phyloP scores from a whole-genome alignment of 805 yeast genomes.

The Yarrowia keelungensis region DNA sequence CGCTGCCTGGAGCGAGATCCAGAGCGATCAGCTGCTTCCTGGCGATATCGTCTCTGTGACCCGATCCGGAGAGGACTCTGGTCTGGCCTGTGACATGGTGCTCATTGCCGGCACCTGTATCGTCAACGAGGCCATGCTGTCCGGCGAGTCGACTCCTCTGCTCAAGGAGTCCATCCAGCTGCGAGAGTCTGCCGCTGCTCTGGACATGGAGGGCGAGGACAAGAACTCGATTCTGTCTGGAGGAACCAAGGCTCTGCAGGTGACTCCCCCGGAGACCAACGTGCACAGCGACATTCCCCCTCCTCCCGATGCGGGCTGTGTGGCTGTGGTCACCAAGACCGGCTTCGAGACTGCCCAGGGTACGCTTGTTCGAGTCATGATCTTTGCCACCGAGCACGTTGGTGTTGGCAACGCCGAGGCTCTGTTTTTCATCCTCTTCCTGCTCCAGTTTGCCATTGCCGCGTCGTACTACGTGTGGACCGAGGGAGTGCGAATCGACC shows the following conservation, averaged over 20 bases:
- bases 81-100: slow-evolving; percentile 92
- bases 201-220: slow-evolving; percentile 83
- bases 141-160: slow-evolving; percentile 97
- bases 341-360: slow-evolving; percentile 99
- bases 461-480: slow-evolving; percentile 99
- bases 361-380: slow-evolving; percentile 95
- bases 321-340: slow-evolving; percentile 88
- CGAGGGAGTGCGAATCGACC: slow-evolving; percentile 94
- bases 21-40: slow-evolving; percentile 81
- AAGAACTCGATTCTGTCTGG: slow-evolving; percentile 90
- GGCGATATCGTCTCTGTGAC: slow-evolving; percentile 86
- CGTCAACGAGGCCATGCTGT: slow-evolving; percentile 97
- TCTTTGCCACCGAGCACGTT: slow-evolving; percentile 93
- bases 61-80: slow-evolving; percentile 89
- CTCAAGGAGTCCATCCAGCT: slow-evolving; percentile 88
- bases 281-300: slow-evolving; percentile 55
- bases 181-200: slow-evolving; percentile 72
- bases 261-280: slow-evolving; percentile 56
- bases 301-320: slow-evolving; percentile 91
- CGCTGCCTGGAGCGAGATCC: slow-evolving; percentile 68
- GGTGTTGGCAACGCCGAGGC: slow-evolving; percentile 96
- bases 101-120: slow-evolving; percentile 90
- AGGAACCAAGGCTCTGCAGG: slow-evolving; percentile 95
- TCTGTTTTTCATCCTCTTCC: slow-evolving; percentile 85
- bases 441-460: slow-evolving; percentile 88